phyloP scores from a whole-genome alignment of 768 basidiomycete genomes.

The Boletus sp. region DNA sequence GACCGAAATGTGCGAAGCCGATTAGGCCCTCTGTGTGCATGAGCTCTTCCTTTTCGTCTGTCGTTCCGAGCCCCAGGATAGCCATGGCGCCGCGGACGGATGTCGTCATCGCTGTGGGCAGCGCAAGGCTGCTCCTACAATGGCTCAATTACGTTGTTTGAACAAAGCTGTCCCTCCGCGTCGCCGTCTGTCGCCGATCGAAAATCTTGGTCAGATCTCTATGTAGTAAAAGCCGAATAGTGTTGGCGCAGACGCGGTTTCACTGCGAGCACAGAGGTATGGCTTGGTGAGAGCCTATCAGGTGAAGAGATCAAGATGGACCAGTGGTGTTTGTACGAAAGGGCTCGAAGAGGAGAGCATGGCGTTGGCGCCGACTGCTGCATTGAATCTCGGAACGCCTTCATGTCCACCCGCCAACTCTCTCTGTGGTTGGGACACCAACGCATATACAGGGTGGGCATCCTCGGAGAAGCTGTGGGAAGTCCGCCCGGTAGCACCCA shows the following conservation, averaged over 20 bases:
- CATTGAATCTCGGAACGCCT: constrained; percentile 7
- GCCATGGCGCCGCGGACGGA: too few species aligned
- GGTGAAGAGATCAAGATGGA: constrained; percentile 38
- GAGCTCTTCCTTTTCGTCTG: constrained; percentile 69
- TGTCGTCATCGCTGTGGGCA: constrained; percentile 23
- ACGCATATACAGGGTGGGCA: constrained; percentile 57
- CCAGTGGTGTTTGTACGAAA: constrained; percentile 44
- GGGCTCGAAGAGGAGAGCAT: constrained; percentile 37
- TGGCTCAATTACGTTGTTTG: constrained; percentile 56
- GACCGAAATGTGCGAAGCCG: constrained; percentile 87
- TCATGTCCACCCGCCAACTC: constrained; percentile 35
- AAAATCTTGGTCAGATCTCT: constrained; percentile 78
- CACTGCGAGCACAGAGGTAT: constrained; percentile 53
- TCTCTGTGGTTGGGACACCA: constrained; percentile 52
- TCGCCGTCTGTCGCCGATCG: constrained; percentile 67
- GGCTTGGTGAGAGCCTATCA: constrained; percentile 14
- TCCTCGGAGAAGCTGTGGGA: constrained; percentile 42
- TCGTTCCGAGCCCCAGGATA: constrained; percentile 63
- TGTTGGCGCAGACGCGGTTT: constrained; percentile 71
- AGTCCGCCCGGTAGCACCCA: constrained; percentile 37
- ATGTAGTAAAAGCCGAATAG: constrained; percentile 61
- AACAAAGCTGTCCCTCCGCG: constrained; percentile 86
- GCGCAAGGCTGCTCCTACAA: constrained; percentile 21
- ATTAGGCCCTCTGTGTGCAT: constrained; percentile 80
- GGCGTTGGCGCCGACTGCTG: constrained; percentile 19